phyloP scores from a whole-genome alignment of 768 basidiomycete genomes.

The Leccinum arenicola region DNA sequence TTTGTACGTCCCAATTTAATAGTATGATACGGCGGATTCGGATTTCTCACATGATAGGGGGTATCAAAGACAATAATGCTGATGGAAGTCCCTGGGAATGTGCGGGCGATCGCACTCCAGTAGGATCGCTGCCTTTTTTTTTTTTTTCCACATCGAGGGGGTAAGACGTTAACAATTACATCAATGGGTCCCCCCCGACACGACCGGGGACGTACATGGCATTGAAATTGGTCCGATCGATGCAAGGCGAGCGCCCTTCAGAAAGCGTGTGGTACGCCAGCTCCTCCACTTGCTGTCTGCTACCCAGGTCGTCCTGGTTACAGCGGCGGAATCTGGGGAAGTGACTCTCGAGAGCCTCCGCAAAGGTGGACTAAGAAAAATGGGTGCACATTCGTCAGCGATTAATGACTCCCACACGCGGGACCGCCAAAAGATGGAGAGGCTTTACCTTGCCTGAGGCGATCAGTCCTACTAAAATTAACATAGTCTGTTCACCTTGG shows the following conservation, averaged over 20 bases:
- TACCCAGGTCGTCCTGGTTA: conserved; percentile 79
- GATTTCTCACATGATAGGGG: conserved; percentile 60
- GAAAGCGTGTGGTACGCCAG: conserved; percentile 50
- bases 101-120: conserved; percentile 72
- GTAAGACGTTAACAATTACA: background rate
- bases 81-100: conserved; percentile 58
- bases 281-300: conserved; percentile 60
- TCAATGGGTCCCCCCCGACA: background rate
- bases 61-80: conserved; percentile 81
- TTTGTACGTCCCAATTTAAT: background rate
- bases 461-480: conserved; percentile 73
- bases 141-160: background rate
- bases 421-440: background rate
- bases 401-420: conserved; percentile 6
- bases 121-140: conserved; percentile 58
- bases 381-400: background rate
- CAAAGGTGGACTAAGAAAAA: conserved; percentile 54
- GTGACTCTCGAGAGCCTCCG: conserved; percentile 59
- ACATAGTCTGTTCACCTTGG: conserved; percentile 43
- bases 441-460: conserved; percentile 66
- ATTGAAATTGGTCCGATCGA: conserved; percentile 79
- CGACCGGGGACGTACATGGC: conserved; percentile 43
- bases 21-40: background rate
- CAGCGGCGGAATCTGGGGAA: conserved; percentile 65
- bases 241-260: conserved; percentile 68